phyloP scores from a whole-genome alignment of 2,329 filamentous ascomycete genomes.

The Cytospora schulzeri region DNA sequence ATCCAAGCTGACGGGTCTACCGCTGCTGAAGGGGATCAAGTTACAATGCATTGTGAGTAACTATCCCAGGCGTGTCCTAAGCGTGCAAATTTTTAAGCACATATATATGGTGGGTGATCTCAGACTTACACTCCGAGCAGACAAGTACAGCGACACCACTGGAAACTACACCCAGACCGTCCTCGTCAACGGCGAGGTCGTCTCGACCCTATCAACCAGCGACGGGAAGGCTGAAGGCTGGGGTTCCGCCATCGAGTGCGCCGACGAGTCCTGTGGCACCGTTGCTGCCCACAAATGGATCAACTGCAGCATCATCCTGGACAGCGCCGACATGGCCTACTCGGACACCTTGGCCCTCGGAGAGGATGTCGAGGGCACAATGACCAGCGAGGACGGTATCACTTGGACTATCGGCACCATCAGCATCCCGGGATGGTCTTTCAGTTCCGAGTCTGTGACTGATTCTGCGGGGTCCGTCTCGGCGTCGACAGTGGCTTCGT shows the following conservation, averaged over 20 bases:
- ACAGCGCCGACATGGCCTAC: slow-evolving; percentile 22
- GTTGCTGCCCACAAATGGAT: slow-evolving; percentile 26
- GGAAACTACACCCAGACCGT: slow-evolving; percentile 46
- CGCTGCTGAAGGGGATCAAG: slow-evolving; percentile 35
- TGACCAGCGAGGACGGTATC: slow-evolving; percentile 24
- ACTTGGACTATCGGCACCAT: slow-evolving; percentile 28
- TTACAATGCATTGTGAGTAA: slow-evolving; percentile 44
- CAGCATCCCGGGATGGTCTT: slow-evolving; percentile 24
- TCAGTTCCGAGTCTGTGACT: slow-evolving; percentile 9
- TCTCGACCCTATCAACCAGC: slow-evolving; percentile 48
- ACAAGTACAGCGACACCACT: slow-evolving; percentile 37
- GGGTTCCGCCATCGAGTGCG: slow-evolving; percentile 58
- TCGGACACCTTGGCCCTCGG: slow-evolving; percentile 18
- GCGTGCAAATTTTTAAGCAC: not conserved
- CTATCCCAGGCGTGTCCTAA: not conserved
- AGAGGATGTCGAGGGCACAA: slow-evolving; percentile 18
- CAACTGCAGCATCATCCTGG: slow-evolving; percentile 27
- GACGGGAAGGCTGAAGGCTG: slow-evolving; percentile 46
- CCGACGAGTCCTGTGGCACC: slow-evolving; percentile 73
- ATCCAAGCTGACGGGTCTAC: slow-evolving; percentile 36
- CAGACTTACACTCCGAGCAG: not conserved
- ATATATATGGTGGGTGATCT: not conserved
- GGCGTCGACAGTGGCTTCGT: not conserved
- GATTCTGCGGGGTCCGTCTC: not conserved
- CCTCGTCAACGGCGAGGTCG: slow-evolving; percentile 36